phyloP scores from a whole-genome alignment of 768 basidiomycete genomes.

The Steccherinum ochraceum region DNA sequence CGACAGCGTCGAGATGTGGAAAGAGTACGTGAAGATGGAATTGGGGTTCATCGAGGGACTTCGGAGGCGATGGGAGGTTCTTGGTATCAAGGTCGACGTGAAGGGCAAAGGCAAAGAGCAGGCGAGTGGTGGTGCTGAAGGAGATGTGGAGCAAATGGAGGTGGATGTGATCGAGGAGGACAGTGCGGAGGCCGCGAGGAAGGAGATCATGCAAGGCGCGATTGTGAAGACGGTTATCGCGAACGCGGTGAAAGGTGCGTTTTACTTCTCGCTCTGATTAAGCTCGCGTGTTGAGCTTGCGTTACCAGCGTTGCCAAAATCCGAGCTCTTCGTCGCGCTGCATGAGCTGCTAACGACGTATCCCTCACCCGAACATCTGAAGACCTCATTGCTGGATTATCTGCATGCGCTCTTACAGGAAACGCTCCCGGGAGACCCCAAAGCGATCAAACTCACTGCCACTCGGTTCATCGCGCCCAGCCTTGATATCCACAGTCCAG shows the following conservation, averaged over 20 bases:
- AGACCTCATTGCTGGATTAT: conserved; percentile 34
- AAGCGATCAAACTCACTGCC: conserved; percentile 33
- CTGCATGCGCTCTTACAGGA: conserved; percentile 35
- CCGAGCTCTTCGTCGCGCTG: conserved; percentile 36
- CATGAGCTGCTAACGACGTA: conserved; percentile 36
- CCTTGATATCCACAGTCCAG: conserved; percentile 32
- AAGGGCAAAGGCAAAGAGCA: conserved; percentile 25
- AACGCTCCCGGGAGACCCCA: conserved; percentile 30
- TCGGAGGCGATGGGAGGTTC: conserved; percentile 69
- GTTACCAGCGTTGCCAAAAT: conserved; percentile 31
- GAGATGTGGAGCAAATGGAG: conserved; percentile 15
- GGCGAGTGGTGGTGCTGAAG: conserved; percentile 13
- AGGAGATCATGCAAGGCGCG: conserved; percentile 68
- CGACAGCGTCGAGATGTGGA: conserved; percentile 74
- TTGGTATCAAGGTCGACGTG: conserved; percentile 50
- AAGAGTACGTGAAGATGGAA: conserved; percentile 89
- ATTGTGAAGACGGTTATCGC: conserved; percentile 75
- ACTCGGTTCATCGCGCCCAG: conserved; percentile 27
- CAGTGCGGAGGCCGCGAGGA: conserved; percentile 50
- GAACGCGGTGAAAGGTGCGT: conserved; percentile 66
- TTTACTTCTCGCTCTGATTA: no score
- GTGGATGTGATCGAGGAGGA: conserved; percentile 30
- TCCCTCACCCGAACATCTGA: conserved; percentile 34
- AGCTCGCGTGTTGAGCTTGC: conserved; percentile 5
- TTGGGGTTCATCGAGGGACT: conserved; percentile 78